Base-by-base conservation (phyloP, 1,139 yeast genomes). In the Pichia terricola region DNA sequence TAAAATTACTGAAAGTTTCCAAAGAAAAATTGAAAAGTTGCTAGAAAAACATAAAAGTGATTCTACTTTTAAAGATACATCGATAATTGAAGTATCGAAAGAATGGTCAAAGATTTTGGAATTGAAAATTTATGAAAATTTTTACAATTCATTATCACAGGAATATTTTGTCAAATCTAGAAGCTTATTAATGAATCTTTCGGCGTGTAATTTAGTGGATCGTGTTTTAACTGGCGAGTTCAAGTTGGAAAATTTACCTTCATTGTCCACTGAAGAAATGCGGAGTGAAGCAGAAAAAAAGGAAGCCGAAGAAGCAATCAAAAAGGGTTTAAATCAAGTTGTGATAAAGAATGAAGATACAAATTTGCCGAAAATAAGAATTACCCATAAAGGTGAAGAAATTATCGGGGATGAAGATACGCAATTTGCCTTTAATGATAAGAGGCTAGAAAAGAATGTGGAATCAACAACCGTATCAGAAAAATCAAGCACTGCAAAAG, bases 361-460 rank as follows among this genome's bases (percentile, higher is more conserved):
- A 3, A 74, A 68, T 39, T 85, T 85, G 28, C 50, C 50, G 5
- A 69, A 81, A 42, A 78, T 85, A 45, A 71, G 88, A 53, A 69
- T 86, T 55, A 85, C 95, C 2, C 95, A 85, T 58, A 85, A 83
- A 59, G 95, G 95, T 31, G 96, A 87, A 50, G 91, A 85, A 54
- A 62, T 83, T 36, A 70, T 83, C n/a, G 91, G 82, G 43, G 50
- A 51, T 36, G 69, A 67, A 11, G 72, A 68, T 37, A 73, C 71
- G 38, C 59, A 56, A 35, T 59, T 58, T 47, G 59, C 53, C 47
- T 66, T 71, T 28, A 65, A 69, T 30, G 65, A 70, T 42, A 60
- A 66, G 40, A 64, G 71, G 37, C 72, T 54, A 47, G 64, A 48
- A 48, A 50, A 44, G 52, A 47, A 45, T 39, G 54, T 43, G n/a